Percentiles rank a stretch among this genome's conserved stretches.
phyloP scores from a whole-genome alignment of 306 rosid species.

The Glycine soja region DNA sequence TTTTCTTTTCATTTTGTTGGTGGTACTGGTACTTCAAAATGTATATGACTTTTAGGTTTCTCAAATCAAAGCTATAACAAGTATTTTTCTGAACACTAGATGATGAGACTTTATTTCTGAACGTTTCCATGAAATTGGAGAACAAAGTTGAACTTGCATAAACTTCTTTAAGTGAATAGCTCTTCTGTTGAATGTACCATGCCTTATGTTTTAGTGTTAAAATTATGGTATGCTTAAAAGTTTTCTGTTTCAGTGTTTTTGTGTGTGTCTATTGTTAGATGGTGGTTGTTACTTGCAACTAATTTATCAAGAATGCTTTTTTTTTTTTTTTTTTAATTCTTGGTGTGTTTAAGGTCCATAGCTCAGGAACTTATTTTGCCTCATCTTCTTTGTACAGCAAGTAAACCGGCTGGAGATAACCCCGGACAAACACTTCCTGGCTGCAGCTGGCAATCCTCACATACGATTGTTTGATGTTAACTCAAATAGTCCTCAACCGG shows the following conservation, averaged over 20 bases:
- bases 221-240: neutral
- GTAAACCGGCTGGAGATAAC: constrained; percentile 97
- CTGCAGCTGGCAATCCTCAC: constrained; percentile 98
- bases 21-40: constrained; percentile 1
- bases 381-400: constrained; percentile 75
- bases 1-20: neutral
- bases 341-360: constrained; percentile 19
- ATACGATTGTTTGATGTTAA: constrained; percentile 92
- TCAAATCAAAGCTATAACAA: neutral
- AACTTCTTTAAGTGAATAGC: neutral
- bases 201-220: neutral
- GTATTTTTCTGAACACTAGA: constrained; percentile 2
- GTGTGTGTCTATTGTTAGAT: neutral
- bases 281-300: constrained; percentile 3
- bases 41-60: neutral
- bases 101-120: too few relatives aligned
- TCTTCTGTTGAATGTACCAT: neutral
- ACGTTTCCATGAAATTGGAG: constrained; percentile 17
- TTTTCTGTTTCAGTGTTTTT: constrained; percentile 30
- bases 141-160: constrained; percentile 10
- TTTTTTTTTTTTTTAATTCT: neutral
- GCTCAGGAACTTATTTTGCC: constrained; percentile 45
- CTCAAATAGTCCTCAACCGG: constrained; percentile 93
- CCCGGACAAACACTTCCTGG: constrained; percentile 90
- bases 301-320: neutral